Conservation (phyloP, 345 rosid genomes). For the Camelina neglecta region DNA sequence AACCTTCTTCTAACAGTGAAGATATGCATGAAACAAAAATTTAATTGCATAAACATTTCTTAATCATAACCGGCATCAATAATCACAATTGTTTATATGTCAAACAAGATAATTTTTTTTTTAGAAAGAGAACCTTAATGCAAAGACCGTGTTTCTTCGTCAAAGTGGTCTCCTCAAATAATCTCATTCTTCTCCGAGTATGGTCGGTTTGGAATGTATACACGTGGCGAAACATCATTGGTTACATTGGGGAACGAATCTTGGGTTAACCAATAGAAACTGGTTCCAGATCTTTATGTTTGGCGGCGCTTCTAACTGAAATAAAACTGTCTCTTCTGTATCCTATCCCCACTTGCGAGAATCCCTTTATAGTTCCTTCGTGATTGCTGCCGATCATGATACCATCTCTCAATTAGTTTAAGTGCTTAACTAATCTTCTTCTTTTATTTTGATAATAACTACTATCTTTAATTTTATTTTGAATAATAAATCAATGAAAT, state of each 20-base stretch:
- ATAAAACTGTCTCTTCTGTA: slow-evolving; percentile 29
- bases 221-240: slow-evolving; percentile 14
- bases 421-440: not conserved
- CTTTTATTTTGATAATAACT: too few relatives aligned
- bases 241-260: slow-evolving; percentile 33
- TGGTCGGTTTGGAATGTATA: slow-evolving; percentile 42
- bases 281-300: slow-evolving; percentile 37
- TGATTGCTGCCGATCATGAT: slow-evolving; percentile 35
- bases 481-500: too few relatives aligned
- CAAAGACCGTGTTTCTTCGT: slow-evolving; percentile 35
- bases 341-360: slow-evolving; percentile 33
- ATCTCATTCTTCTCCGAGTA: slow-evolving; percentile 34
- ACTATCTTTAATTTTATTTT: too few relatives aligned
- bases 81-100: not conserved
- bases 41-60: not conserved
- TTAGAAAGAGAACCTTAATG: not conserved
- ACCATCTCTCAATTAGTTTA: not conserved
- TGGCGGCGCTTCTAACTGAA: slow-evolving; percentile 48
- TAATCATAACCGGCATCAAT: not conserved
- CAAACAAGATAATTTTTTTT: not conserved
- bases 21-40: too few relatives aligned
- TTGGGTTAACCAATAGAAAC: slow-evolving; percentile 36
- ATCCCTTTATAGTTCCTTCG: slow-evolving; percentile 32
- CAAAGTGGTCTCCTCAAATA: slow-evolving; percentile 35
- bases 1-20: too few relatives aligned